Evolutionary conservation across 208 protist species (phyloP), one percentile per base, ranked within the genome.

Genomic region (Crithidia sp.): DNA sequence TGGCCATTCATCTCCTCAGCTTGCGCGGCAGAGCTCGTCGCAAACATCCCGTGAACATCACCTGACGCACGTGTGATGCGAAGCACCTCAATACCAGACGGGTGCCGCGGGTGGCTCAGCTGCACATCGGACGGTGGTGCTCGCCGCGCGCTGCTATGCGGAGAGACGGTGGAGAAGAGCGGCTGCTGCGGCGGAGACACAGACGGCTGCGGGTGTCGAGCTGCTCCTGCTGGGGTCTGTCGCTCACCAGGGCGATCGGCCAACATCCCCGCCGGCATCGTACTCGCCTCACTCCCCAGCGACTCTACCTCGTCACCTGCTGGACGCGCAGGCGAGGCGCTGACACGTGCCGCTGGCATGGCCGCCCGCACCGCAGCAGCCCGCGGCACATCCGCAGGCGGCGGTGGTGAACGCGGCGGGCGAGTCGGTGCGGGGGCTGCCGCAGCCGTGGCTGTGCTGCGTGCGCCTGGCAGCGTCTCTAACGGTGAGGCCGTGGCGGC

Each of bases 61-160:
- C 63, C 71, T 5, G 71, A 69, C 4, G 71, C 61, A 3, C 49
- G 71, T 4, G 71, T 77, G 43, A 77, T 77, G 71, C 71, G 71
- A 3, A 71, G 64, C 5, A 77, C 71, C 49, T 63, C 45, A 43
- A 77, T 77, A 5, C 63, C 55, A 13, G 63, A 76, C 2, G 72
- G 19, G 72, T 65, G 43, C 2, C 7, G 40, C 3, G 50, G 47
- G 37, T 10, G 50, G 19, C 43, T 50, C 10, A 4, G 13, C n/a
- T 36, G 0, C 13, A n/a, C 55, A 8, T n/a, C 28, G 14, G 54
- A 28, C 19, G 54, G 16, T 28, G 62, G 1, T 10, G 71, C 37
- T 7, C 52, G 64, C 12, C 52, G 64, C 3, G 40, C 40, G 52
- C 64, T 69, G 45, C 13, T 59, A n/a, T 69, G 43, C 39, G 64